Evolutionary conservation across 1,139 yeast genomes (phyloP).

Genomic region (Zygoascus hellenicus): DNA sequence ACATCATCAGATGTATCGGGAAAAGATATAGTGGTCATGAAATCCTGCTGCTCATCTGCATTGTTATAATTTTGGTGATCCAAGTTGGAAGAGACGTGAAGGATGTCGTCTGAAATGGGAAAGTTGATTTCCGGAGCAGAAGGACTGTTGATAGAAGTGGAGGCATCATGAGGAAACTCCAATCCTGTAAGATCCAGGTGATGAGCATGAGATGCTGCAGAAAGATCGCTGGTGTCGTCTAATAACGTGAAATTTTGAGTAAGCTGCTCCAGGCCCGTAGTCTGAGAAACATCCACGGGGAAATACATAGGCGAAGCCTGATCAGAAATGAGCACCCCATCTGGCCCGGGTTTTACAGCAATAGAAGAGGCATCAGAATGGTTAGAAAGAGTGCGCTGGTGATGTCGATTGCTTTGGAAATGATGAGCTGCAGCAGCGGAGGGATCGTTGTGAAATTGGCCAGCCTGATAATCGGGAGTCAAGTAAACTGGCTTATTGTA

Average conservation of each 20-base stretch:
- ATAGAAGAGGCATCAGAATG: slow-evolving; percentile 18
- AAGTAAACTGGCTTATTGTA: no score
- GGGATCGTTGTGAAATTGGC: no score
- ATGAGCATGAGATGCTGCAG: not conserved
- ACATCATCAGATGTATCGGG: not conserved
- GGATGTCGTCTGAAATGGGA: slow-evolving; percentile 1
- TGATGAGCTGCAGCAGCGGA: no score
- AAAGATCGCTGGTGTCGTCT: slow-evolving; percentile 9
- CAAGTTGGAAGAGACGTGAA: not conserved
- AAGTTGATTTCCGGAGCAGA: slow-evolving; percentile 7
- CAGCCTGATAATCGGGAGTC: no score
- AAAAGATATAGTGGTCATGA: slow-evolving; percentile 2
- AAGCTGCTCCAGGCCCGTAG: slow-evolving; percentile 18
- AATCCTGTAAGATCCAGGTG: slow-evolving; percentile 1
- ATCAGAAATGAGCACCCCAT: slow-evolving; percentile 13
- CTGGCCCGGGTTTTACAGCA: slow-evolving; percentile 19
- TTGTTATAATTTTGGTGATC: not conserved
- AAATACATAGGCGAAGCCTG: slow-evolving; percentile 7
- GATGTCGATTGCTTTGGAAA: not conserved
- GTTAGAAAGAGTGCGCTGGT: slow-evolving; percentile 9
- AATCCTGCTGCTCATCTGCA: not conserved
- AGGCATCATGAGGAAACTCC: not conserved
- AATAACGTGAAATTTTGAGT: slow-evolving; percentile 21
- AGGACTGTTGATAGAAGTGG: slow-evolving; percentile 1
- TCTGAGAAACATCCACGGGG: slow-evolving; percentile 1